phyloP scores from a whole-genome alignment of 2,329 filamentous ascomycete species.

The Ceratocystis harringtonii region DNA sequence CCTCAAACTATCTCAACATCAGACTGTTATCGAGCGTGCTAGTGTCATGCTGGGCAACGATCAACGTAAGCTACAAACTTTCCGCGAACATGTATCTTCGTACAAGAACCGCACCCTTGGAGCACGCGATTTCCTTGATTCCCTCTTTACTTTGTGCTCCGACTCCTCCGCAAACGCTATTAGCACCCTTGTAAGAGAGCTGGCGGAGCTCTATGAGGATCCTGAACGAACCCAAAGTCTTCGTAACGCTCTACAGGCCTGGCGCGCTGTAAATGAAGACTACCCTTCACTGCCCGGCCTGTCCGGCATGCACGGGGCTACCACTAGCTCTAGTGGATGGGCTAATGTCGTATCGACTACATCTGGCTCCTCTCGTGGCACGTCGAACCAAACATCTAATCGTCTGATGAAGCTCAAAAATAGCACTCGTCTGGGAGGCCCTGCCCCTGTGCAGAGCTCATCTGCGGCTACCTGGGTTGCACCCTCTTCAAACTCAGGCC shows the following conservation, averaged over 20 bases:
- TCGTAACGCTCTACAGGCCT: constrained; percentile 80
- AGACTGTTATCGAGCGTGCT: constrained; percentile 73
- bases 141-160: constrained; percentile 69
- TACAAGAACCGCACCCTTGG: constrained; percentile 57
- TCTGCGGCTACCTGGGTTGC: constrained; percentile 16
- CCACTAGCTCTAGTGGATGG: constrained; percentile 43
- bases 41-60: constrained; percentile 68
- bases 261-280: constrained; percentile 90
- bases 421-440: constrained; percentile 34
- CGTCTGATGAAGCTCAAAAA: constrained; percentile 45
- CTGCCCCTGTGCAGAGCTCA: constrained; percentile 18
- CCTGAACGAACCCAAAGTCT: constrained; percentile 56
- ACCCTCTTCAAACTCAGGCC: constrained; percentile 20
- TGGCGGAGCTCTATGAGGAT: constrained; percentile 86
- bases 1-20: constrained; percentile 64
- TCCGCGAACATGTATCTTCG: constrained; percentile 64
- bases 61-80: constrained; percentile 54
- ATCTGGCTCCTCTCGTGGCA: constrained; percentile 30
- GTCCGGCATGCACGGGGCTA: constrained; percentile 49
- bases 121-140: constrained; percentile 66
- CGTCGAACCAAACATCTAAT: constrained; percentile 36
- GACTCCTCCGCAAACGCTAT: constrained; percentile 67
- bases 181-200: constrained; percentile 77
- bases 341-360: constrained; percentile 43
- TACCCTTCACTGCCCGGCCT: constrained; percentile 77